phyloP scores from a whole-genome alignment of 1,139 yeast genomes.

The Candida neerlandica region DNA sequence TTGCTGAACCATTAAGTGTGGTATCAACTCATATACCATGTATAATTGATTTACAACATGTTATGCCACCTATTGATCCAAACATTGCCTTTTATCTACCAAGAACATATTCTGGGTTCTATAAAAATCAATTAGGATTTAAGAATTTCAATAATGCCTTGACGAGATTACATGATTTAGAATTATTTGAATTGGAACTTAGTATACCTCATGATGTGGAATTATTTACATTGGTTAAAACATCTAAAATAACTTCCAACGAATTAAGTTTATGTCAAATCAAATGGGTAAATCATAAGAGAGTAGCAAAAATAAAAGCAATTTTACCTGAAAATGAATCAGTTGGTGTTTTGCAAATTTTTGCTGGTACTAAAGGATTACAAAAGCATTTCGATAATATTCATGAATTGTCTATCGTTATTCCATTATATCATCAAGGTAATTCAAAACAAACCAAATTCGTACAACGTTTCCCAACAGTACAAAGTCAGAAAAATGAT shows the following conservation, averaged over 20 bases:
- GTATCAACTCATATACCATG: conserved; percentile 88
- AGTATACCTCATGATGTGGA: conserved; percentile 73
- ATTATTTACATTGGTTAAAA: conserved; percentile 54
- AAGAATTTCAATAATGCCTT: conserved; percentile 76
- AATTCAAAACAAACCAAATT: conserved; percentile 56
- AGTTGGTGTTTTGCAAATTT: conserved; percentile 75
- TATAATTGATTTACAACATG: conserved; percentile 77
- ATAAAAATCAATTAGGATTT: conserved; percentile 58
- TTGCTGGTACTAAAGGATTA: conserved; percentile 68
- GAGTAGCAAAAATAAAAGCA: conserved; percentile 80
- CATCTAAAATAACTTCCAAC: conserved; percentile 53
- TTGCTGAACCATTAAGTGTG: conserved; percentile 72
- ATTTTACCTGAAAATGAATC: conserved; percentile 67
- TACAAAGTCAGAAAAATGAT: conserved; percentile 70
- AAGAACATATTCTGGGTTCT: conserved; percentile 79
- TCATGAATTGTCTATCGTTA: conserved; percentile 72
- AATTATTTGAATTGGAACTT: conserved; percentile 76
- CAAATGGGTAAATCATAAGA: conserved; percentile 64
- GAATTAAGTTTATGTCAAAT: conserved; percentile 73
- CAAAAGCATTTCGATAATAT: conserved; percentile 61
- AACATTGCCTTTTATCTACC: conserved; percentile 81
- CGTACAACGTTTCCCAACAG: conserved; percentile 73
- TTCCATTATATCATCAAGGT: conserved; percentile 81
- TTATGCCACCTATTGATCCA: conserved; percentile 81
- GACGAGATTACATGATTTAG: conserved; percentile 71